phyloP scores from a whole-genome alignment of 257 asterid genomes.

The Solanum microdontum region DNA sequence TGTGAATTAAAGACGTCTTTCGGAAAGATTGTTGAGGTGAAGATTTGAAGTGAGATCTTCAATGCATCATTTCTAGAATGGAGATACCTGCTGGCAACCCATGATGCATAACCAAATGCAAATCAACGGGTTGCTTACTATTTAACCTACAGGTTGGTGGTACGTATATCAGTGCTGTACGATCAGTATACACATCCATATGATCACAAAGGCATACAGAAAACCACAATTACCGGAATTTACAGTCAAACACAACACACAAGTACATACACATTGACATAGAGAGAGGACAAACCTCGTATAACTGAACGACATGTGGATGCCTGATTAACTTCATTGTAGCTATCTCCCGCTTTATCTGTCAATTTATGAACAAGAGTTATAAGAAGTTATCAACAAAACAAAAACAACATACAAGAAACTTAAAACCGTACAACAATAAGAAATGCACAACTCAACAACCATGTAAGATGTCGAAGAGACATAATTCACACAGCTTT shows the following conservation, averaged over 20 bases:
- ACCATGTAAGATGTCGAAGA: background rate
- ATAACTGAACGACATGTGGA: conserved; percentile 65
- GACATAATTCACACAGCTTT: background rate
- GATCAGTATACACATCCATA: background rate
- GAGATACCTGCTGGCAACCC: background rate
- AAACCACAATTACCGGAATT: background rate
- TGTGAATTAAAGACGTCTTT: background rate
- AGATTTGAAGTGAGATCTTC: background rate
- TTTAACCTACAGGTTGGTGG: background rate
- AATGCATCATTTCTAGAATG: background rate
- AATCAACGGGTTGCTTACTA: background rate
- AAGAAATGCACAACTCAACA: background rate
- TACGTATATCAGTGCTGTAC: background rate
- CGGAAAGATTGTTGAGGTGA: background rate
- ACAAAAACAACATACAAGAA: conserved; percentile 1
- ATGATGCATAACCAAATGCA: background rate
- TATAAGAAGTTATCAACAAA: background rate
- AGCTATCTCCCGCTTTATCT: conserved; percentile 86
- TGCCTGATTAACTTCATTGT: conserved; percentile 85
- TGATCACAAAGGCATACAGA: background rate
- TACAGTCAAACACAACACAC: background rate
- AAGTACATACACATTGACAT: background rate
- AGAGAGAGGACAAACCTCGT: conserved; percentile 44
- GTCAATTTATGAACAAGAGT: conserved; percentile 13
- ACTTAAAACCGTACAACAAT: background rate